phyloP scores from a whole-genome alignment of 805 yeast species.

The Ogataea nitratoaversa region DNA sequence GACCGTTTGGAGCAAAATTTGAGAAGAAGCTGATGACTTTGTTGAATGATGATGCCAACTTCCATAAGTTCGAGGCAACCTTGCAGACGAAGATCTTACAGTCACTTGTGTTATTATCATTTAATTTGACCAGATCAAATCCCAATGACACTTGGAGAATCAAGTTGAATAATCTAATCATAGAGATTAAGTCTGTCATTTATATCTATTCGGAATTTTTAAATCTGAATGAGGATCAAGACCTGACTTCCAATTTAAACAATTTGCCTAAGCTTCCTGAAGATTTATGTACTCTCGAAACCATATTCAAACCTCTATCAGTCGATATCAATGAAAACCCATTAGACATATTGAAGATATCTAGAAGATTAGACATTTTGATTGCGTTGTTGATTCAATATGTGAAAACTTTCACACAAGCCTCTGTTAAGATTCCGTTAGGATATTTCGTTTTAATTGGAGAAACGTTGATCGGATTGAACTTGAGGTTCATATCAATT shows the following conservation, averaged over 20 bases:
- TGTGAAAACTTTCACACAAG: conserved; percentile 49
- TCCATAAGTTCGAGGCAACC: conserved; percentile 33
- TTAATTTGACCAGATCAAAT: conserved; percentile 48
- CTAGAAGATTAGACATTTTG: conserved; percentile 46
- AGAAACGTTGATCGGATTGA: conserved; percentile 54
- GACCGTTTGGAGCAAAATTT: conserved; percentile 69
- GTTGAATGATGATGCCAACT: conserved; percentile 31
- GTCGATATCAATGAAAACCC: conserved; percentile 57
- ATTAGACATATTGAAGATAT: conserved; percentile 44
- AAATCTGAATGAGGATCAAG: conserved; percentile 53
- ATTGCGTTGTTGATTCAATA: conserved; percentile 42
- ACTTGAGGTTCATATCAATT: conserved; percentile 50
- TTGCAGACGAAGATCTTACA: conserved; percentile 41
- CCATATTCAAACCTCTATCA: conserved; percentile 43
- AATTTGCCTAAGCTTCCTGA: conserved; percentile 35
- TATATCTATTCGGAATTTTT: conserved; percentile 56
- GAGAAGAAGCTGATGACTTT: conserved; percentile 40
- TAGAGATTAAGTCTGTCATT: conserved; percentile 52
- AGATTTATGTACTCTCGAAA: conserved; percentile 11
- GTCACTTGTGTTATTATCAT: conserved; percentile 52
- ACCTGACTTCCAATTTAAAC: conserved; percentile 37
- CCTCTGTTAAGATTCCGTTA: conserved; percentile 50
- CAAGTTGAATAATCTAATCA: conserved; percentile 44
- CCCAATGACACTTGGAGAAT: conserved; percentile 43
- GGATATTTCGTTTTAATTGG: conserved; percentile 49